Conservation (phyloP, 805 yeast species). For the Candida michaelii region DNA sequence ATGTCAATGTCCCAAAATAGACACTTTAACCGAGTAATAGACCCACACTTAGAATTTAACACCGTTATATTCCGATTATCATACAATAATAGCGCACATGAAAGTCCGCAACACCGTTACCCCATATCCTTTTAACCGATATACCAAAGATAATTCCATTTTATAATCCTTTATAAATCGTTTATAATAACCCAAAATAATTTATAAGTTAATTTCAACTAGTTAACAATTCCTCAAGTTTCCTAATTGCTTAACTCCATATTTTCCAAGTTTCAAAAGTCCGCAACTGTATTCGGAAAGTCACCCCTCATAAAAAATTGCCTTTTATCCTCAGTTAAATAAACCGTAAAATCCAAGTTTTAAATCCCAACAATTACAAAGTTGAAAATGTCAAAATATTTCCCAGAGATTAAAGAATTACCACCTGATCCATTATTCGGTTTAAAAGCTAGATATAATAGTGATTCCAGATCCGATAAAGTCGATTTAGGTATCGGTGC, state of each 20-base stretch:
- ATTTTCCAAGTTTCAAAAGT: background rate
- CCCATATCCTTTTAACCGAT: constrained; percentile 7
- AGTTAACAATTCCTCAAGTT: background rate
- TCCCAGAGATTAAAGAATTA: constrained; percentile 54
- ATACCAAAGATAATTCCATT: background rate
- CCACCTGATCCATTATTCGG: constrained; percentile 91
- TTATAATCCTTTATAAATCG: background rate
- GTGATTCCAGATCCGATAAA: constrained; percentile 61
- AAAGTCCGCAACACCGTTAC: constrained; percentile 7
- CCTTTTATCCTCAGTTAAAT: constrained; percentile 9
- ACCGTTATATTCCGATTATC: background rate
- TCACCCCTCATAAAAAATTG: background rate
- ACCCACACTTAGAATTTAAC: background rate
- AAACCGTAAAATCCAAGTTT: background rate
- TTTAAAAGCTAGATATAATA: constrained; percentile 62
- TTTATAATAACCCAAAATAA: background rate
- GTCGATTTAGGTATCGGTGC: constrained; percentile 89
- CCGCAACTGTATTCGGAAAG: constrained; percentile 8
- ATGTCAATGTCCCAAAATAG: background rate
- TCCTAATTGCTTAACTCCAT: constrained; percentile 3
- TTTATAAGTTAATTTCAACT: background rate
- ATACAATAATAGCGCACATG: background rate
- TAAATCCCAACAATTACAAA: no score
- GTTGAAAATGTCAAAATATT: constrained; percentile 36
- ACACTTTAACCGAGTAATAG: constrained; percentile 7